Base-by-base conservation (phyloP, 176 grass and related monocot species). In the Leersia perrieri region DNA sequence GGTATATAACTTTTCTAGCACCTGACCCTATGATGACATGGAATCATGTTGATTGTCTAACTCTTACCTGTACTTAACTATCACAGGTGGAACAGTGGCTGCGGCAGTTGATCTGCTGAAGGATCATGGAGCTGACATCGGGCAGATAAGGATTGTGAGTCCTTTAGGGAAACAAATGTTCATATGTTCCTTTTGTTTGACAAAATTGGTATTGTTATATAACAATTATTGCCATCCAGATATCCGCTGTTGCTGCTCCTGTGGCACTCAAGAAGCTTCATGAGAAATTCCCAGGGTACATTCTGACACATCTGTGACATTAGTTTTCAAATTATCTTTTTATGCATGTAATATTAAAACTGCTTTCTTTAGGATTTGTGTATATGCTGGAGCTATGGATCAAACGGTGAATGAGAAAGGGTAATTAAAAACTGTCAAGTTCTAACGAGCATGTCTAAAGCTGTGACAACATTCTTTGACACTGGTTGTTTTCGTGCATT, bases 111-210 rank as follows among this genome's bases (percentile, higher is more conserved):
- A 88, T 75, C 70, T 94, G 70, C 61, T 94, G 26, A 94, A 77
- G 74, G 88, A 90, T 40, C 82, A 82, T 33, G 88, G 92, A 76
- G 78, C 82, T 29, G 79, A 94, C 25, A 86, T 77, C 70, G 72
- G 76, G 39, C 88, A 94, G 49, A 91, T 94, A 39, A 94, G 76
- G 88, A 80, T 88, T 41, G 92, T 88, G 78, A 91, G 92, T 86
- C 71, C 67, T 44, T 31, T 75, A 65, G 72, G 28, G 23, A 79
- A 34, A 77, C 40, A 28, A 34, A 36, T 84, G 47, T 65, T 66
- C 42, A 34, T 67, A 38, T 44, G 20, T 75, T 76, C 23, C 9
- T 55, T 35, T 49, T 58, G 22, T 74, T 61, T 23, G 15, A 53
- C 31, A 41, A 77, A 51, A 63, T 58, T 63, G 12, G 26, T 36